phyloP scores from a whole-genome alignment of 1,139 yeast genomes.

The Diutina sp. region DNA sequence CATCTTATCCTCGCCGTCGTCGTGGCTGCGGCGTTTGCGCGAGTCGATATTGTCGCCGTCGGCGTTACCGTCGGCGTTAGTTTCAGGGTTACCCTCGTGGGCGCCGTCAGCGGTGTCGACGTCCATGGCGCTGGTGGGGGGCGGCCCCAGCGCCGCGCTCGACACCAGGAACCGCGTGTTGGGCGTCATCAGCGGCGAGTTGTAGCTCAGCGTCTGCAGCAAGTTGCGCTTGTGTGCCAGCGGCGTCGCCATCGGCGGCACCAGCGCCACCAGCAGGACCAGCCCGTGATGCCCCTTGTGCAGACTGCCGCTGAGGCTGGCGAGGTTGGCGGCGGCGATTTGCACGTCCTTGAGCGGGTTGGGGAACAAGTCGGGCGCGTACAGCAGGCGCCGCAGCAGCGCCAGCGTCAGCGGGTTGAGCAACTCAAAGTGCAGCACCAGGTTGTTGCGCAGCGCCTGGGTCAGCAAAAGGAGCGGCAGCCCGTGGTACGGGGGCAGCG shows the following conservation, averaged over 20 bases:
- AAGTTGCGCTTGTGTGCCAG: not conserved
- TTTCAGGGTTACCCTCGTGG: not conserved
- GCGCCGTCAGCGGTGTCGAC: not conserved
- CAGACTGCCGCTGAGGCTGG: not conserved
- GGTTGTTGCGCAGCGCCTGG: conserved; percentile 16
- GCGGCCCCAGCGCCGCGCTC: conserved; percentile 1
- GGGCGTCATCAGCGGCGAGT: conserved; percentile 1
- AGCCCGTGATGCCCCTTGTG: not conserved
- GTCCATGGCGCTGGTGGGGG: not conserved
- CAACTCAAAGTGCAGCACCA: conserved; percentile 23
- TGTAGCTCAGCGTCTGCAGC: not conserved
- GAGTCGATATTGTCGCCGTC: not conserved
- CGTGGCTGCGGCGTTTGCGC: not conserved
- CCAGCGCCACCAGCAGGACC: conserved; percentile 2
- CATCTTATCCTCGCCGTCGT: not conserved
- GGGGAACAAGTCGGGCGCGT: conserved; percentile 30
- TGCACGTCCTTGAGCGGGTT: conserved; percentile 13
- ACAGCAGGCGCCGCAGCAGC: conserved; percentile 20
- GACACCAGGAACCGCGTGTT: not conserved
- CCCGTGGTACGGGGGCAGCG: conserved; percentile 14
- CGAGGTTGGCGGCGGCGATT: not conserved
- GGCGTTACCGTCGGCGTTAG: not conserved
- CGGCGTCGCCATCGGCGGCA: not conserved
- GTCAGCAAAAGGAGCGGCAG: conserved; percentile 2
- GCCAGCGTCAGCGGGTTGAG: conserved; percentile 10